phyloP scores from a whole-genome alignment of 1,139 yeast genomes.

The Magnusiomyces fungicola region DNA sequence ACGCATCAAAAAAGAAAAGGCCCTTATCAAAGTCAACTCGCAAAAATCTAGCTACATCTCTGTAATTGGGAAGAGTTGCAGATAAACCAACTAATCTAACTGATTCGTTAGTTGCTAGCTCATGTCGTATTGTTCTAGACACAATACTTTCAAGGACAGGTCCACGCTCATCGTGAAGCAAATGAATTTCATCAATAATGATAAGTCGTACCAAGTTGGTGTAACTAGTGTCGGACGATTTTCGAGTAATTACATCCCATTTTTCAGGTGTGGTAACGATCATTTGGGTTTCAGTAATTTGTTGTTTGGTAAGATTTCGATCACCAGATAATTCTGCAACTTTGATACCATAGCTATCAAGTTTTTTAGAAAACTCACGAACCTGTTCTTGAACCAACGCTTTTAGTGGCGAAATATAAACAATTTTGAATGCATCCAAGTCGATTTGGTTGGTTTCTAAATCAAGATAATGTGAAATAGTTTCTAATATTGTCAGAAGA shows the following conservation, averaged over 20 bases:
- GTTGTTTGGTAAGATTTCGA: slow-evolving; percentile 66
- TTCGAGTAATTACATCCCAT: slow-evolving; percentile 94
- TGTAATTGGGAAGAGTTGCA: slow-evolving; percentile 88
- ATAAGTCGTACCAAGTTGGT: slow-evolving; percentile 59
- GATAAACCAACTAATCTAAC: slow-evolving; percentile 80
- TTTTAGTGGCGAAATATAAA: slow-evolving; percentile 88
- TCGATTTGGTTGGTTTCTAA: slow-evolving; percentile 43
- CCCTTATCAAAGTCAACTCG: slow-evolving; percentile 55
- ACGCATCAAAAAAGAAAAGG: slow-evolving; percentile 70
- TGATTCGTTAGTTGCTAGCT: slow-evolving; percentile 39
- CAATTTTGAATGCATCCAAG: slow-evolving; percentile 59
- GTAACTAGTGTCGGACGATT: slow-evolving; percentile 56
- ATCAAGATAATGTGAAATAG: slow-evolving; percentile 50
- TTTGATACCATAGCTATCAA: slow-evolving; percentile 57
- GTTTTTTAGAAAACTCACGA: slow-evolving; percentile 69
- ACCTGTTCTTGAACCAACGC: slow-evolving; percentile 96
- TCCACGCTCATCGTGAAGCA: slow-evolving; percentile 91
- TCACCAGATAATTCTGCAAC: slow-evolving; percentile 94
- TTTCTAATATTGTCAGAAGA: slow-evolving; percentile 61
- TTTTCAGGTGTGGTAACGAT: slow-evolving; percentile 93
- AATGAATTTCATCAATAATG: slow-evolving; percentile 91
- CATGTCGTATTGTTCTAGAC: slow-evolving; percentile 55
- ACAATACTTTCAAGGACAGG: slow-evolving; percentile 89
- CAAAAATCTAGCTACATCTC: slow-evolving; percentile 78
- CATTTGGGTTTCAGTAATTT: slow-evolving; percentile 71